phyloP scores from a whole-genome alignment of 176 grass and related monocot genomes.

The Aegilops umbellulata region DNA sequence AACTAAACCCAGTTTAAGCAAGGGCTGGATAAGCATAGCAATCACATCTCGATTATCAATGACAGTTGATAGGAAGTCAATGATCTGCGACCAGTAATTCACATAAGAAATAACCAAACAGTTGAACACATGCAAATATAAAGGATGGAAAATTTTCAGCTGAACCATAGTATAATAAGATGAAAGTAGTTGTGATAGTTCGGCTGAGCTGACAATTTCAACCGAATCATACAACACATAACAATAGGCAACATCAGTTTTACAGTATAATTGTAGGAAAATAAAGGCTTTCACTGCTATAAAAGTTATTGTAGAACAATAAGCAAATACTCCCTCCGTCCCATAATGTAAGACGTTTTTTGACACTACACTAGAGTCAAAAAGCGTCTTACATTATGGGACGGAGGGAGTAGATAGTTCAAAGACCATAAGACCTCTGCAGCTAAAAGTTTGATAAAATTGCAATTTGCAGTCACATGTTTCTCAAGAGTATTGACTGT shows the following conservation, averaged over 20 bases:
- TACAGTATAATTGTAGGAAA: neutral
- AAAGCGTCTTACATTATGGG: no score
- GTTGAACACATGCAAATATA: conserved; percentile 7
- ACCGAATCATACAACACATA: neutral
- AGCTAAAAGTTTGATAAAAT: neutral
- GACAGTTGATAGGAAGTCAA: conserved; percentile 76
- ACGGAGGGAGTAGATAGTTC: neutral
- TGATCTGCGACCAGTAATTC: conserved; percentile 49
- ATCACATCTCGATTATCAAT: conserved; percentile 58
- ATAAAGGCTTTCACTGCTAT: neutral
- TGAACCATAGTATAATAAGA: neutral
- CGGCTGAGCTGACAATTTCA: conserved; percentile 19
- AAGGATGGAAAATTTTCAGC: conserved; percentile 1
- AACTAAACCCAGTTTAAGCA: conserved; percentile 69
- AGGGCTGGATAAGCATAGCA: conserved; percentile 69
- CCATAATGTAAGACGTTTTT: no score
- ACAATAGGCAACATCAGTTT: neutral
- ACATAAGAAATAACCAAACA: conserved; percentile 6
- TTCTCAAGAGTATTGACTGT: neutral
- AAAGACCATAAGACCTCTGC: neutral
- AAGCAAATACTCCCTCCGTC: neutral
- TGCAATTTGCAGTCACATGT: neutral
- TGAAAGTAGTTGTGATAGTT: neutral
- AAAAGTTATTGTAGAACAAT: conserved; percentile 1
- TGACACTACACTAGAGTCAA: no score